Evolutionary conservation across 2,329 filamentous ascomycete genomes (phyloP).

Genomic region (Sporothrix inflata): DNA sequence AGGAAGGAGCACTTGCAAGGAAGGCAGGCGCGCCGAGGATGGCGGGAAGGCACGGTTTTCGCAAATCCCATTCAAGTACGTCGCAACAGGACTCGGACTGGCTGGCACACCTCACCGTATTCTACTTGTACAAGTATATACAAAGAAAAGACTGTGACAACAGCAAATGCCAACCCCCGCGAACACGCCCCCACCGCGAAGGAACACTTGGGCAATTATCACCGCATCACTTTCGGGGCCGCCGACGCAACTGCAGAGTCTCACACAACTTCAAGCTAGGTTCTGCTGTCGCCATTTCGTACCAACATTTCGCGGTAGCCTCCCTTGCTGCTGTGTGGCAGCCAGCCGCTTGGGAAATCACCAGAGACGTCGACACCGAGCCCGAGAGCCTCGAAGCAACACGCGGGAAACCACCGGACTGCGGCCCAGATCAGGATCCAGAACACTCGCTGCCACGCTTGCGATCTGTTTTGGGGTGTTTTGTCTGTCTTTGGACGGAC

Average conservation of each 20-base stretch:
- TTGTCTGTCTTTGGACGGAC: neutral
- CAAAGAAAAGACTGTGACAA: neutral
- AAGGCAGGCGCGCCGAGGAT: no score
- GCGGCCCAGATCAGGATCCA: neutral
- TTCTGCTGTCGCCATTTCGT: constrained; percentile 9
- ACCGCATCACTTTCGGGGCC: neutral
- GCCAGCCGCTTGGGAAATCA: neutral
- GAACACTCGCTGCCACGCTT: neutral
- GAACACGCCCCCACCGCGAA: neutral
- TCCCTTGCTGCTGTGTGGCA: neutral
- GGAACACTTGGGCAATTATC: neutral
- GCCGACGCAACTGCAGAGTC: neutral
- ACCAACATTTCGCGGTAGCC: constrained; percentile 1
- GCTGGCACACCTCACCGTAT: no score
- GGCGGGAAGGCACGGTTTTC: no score
- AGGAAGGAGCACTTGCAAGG: no score
- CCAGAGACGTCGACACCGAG: neutral
- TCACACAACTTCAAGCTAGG: neutral
- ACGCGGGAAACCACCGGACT: neutral
- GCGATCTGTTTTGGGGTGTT: neutral
- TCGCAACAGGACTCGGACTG: no score
- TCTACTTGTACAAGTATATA: neutral
- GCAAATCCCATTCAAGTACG: no score
- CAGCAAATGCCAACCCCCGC: neutral
- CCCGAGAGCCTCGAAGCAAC: neutral